Conservation (phyloP, 129 eudicot genomes). For the Saposhnikovia divaricata region DNA sequence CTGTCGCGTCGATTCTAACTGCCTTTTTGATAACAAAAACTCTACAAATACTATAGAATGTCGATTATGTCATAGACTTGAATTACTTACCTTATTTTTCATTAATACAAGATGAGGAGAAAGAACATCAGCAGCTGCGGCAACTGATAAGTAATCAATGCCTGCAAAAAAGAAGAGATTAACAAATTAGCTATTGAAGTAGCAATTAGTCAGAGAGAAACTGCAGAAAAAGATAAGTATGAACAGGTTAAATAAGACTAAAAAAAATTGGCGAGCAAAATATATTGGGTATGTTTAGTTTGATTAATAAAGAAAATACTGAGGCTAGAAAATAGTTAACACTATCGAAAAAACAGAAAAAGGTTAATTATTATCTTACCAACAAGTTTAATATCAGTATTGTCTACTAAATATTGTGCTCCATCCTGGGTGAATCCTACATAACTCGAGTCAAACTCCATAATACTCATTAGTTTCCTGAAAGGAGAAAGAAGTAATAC, state of each 20-base stretch:
- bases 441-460: conserved; percentile 39
- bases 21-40: too few relatives aligned
- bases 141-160: conserved; percentile 3
- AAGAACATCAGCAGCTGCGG: neutral
- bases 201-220: neutral
- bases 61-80: neutral
- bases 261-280: too few relatives aligned
- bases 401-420: conserved; percentile 57
- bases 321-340: neutral
- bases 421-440: conserved; percentile 58
- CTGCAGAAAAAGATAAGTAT: neutral
- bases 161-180: neutral
- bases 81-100: neutral
- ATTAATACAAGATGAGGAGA: neutral
- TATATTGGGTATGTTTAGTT: too few relatives aligned
- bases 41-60: neutral
- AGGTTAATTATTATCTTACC: conserved; percentile 23
- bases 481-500: neutral
- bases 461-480: conserved; percentile 46
- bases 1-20: too few relatives aligned
- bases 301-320: neutral
- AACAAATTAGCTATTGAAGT: neutral
- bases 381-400: conserved; percentile 67
- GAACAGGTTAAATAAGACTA: too few relatives aligned
- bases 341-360: neutral